Evolutionary conservation across 345 rosid species (phyloP), one percentile per base, ranked within the genome.

Genomic region (Barbarea vulgaris): DNA sequence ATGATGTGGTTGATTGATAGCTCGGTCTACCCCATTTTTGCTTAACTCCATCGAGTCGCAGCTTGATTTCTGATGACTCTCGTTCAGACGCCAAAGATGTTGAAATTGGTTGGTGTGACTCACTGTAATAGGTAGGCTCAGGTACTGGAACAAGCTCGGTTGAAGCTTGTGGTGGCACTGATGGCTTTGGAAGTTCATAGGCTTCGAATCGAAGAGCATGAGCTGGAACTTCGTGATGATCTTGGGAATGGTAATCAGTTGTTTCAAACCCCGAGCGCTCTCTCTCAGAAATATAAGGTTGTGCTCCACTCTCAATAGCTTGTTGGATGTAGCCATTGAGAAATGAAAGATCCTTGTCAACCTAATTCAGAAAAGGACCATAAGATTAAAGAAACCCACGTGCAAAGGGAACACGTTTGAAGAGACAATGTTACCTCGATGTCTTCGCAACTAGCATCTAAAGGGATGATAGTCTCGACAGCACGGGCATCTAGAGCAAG

Each of bases 161-260:
- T 15, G 93, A 73, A 72, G 75, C 77, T 47, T 85, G 81, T 51
- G 87, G 81, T 53, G 73, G 74, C 68, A 55, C 78, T 59, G 88
- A 76, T 64, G 89, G 86, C 82, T 86, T 88, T 51, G 97, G 97
- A 83, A 89, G 90, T 85, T 95, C 98, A 67, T 92, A 90, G 18
- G 99, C 99, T 83, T 95, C 98, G 19, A 95, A 95, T 79, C 91
- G 84, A 61, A 95, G 98, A 81, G 91, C 82, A 57, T 92, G 99
- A 44, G 84, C 53, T 70, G 87, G 77, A 66, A 65, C 79, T 75
- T 90, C 97, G 25, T 81, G 90, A 52, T 82, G 88, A 48, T 90
- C 88, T 65, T 89, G 88, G 69, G 74, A 80, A 78, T 82, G 81
- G 78, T 83, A 85, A 78, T 81, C 83, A 69, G 85, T 84, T 14